Percentiles rank a stretch among this genome's conserved stretches.
Conservation (phyloP, 2,329 filamentous ascomycete genomes). For the Pyricularia sp. region DNA sequence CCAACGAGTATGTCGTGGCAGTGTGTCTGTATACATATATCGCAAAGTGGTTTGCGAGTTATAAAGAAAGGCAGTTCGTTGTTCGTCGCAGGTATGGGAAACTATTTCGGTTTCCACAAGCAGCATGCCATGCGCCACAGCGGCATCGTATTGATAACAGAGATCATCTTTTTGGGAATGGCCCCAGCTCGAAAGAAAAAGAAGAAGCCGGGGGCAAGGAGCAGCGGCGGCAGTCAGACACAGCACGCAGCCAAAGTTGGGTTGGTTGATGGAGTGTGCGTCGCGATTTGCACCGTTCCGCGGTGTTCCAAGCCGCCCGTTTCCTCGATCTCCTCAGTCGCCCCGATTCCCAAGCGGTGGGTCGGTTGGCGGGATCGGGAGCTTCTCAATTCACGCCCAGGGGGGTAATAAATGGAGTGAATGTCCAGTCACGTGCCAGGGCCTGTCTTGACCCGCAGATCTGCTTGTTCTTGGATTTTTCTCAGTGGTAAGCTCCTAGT, state of each 20-base stretch:
- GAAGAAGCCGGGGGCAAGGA: neutral
- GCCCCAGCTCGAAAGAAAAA: neutral
- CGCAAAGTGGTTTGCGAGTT: neutral
- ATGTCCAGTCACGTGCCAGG: neutral
- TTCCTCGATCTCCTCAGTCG: neutral
- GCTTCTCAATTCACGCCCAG: neutral
- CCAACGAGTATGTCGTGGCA: neutral
- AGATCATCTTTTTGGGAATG: neutral
- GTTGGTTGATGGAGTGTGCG: neutral
- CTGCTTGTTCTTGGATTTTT: neutral
- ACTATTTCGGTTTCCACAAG: neutral
- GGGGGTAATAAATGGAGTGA: neutral
- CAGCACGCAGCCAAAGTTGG: neutral
- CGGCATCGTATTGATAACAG: neutral
- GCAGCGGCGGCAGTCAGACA: neutral
- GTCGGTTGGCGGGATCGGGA: neutral
- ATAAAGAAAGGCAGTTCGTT: neutral
- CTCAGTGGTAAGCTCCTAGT: neutral
- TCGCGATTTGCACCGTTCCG: slow-evolving; percentile 1
- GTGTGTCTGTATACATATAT: neutral
- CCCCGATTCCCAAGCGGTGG: neutral
- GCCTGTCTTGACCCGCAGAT: neutral
- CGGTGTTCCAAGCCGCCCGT: neutral
- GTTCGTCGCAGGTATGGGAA: neutral
- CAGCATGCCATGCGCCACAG: neutral